Percentiles rank a stretch among this genome's conserved stretches.
Evolutionary conservation across 305 asterid species (phyloP).

Genomic region (Salvia sclarea): DNA sequence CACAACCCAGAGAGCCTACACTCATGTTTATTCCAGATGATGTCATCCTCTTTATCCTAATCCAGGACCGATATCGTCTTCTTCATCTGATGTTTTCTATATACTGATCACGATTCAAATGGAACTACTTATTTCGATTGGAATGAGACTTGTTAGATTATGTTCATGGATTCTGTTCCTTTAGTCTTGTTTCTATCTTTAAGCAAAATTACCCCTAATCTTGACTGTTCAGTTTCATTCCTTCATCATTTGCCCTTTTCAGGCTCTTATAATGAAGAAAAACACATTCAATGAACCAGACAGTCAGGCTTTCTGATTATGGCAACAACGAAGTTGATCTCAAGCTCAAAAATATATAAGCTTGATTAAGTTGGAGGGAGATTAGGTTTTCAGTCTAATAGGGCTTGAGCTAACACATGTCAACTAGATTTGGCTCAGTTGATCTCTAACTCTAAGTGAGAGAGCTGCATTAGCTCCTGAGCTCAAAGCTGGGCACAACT

Average conservation of each 20-base stretch:
- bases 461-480: neutral
- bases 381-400: too few species aligned
- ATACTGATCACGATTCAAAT: neutral
- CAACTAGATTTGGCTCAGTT: neutral
- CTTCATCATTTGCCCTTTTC: neutral
- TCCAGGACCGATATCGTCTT: neutral
- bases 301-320: neutral
- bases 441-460: neutral
- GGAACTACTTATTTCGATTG: neutral
- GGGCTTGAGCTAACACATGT: neutral
- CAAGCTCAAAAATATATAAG: neutral
- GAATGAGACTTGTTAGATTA: neutral
- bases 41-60: neutral
- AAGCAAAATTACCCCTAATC: neutral
- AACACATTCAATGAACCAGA: neutral
- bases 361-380: neutral
- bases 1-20: neutral
- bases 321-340: neutral
- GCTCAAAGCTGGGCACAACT: neutral
- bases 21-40: neutral
- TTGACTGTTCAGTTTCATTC: neutral
- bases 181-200: neutral
- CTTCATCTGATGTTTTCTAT: neutral
- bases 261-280: neutral
- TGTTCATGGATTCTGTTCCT: neutral